Evolutionary conservation across 768 basidiomycete genomes (phyloP).

Genomic region (Trichaptum fuscoviolaceum): DNA sequence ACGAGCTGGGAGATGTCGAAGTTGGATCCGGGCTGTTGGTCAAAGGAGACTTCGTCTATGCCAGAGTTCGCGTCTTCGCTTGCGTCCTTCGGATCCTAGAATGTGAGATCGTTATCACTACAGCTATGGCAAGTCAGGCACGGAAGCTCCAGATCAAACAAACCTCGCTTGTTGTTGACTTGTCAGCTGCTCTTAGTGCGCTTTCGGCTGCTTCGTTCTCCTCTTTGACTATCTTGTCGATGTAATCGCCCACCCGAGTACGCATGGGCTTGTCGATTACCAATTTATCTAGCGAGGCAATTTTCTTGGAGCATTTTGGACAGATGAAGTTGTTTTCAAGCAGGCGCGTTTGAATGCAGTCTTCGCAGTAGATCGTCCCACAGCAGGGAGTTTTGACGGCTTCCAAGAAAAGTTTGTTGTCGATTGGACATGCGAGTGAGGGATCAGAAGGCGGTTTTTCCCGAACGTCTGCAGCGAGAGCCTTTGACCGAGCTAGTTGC

Average conservation of each 20-base stretch:
- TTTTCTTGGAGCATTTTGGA: conserved; percentile 83
- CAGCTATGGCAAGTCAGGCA: conserved; percentile 1
- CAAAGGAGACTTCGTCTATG: conserved; percentile 66
- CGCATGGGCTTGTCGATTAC: conserved; percentile 74
- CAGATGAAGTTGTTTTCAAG: conserved; percentile 95
- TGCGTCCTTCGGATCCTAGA: conserved; percentile 12
- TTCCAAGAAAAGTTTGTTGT: conserved; percentile 89
- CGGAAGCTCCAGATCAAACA: conserved; percentile 14
- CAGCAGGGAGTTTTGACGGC: conserved; percentile 97
- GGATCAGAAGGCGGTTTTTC: conserved; percentile 78
- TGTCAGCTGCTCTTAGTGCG: conserved; percentile 22
- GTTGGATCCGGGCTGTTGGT: conserved; percentile 59
- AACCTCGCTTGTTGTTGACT: conserved; percentile 32
- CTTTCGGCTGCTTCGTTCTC: conserved; percentile 54
- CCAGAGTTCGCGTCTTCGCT: conserved; percentile 18
- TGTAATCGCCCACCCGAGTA: conserved; percentile 73
- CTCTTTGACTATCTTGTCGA: conserved; percentile 75
- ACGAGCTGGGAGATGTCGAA: conserved; percentile 70
- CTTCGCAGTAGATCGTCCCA: conserved; percentile 87
- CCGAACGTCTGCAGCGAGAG: conserved; percentile 81
- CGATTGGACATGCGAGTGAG: conserved; percentile 81
- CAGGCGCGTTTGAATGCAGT: conserved; percentile 92
- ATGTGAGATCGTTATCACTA: conserved; percentile 8
- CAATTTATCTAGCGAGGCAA: conserved; percentile 86
- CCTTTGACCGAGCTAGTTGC: conserved; percentile 74